Conservation (phyloP, 108 stramenopile genomes). For the Chaetoceros muelleri region DNA sequence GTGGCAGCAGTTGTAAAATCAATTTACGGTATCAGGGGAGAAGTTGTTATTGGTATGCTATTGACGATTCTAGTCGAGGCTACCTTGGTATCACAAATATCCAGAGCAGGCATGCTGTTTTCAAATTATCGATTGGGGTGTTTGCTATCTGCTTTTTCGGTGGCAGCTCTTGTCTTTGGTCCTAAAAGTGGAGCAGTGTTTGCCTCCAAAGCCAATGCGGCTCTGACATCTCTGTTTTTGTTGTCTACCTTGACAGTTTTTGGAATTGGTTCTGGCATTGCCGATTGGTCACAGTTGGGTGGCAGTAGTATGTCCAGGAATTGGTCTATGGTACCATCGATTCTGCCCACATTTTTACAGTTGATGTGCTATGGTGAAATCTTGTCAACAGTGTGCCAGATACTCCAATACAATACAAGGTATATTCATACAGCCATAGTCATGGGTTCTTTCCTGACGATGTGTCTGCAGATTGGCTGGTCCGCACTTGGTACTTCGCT, state of each 20-base stretch:
- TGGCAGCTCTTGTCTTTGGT: constrained; percentile 5
- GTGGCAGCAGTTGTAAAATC: neutral
- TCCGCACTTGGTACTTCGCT: constrained; percentile 6
- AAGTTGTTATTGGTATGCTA: neutral
- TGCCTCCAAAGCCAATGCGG: neutral
- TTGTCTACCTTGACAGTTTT: constrained; percentile 3
- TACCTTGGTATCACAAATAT: constrained; percentile 13
- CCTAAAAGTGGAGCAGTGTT: neutral
- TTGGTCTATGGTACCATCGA: neutral
- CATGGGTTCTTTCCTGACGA: constrained; percentile 7
- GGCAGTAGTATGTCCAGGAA: neutral
- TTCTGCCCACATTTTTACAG: constrained; percentile 7
- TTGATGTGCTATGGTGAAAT: constrained; percentile 13
- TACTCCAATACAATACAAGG: constrained; percentile 1
- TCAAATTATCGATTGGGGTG: constrained; percentile 12
- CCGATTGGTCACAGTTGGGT: neutral
- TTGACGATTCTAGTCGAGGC: constrained; percentile 6
- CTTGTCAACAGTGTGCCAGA: constrained; percentile 8
- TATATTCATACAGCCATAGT: constrained; percentile 8
- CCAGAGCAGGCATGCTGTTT: constrained; percentile 8
- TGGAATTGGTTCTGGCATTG: neutral
- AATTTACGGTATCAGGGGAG: neutral
- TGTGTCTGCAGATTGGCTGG: constrained; percentile 7
- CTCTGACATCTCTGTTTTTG: constrained; percentile 5
- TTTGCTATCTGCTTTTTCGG: constrained; percentile 2